phyloP scores from a whole-genome alignment of 1,284 basidiomycete genomes.

The Cryptococcus sp. region DNA sequence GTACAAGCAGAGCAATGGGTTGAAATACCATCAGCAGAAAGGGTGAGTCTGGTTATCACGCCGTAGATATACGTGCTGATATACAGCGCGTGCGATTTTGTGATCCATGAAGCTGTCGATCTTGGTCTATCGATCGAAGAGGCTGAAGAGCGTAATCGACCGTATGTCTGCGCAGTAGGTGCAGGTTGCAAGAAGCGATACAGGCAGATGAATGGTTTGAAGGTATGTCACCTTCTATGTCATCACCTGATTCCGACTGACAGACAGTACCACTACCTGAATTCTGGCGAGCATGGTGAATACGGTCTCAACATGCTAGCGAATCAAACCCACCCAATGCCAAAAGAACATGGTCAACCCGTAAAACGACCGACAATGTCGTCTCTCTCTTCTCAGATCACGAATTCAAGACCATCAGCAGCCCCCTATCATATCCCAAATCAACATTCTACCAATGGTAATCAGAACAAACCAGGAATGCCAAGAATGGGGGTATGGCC shows the following conservation, averaged over 20 bases:
- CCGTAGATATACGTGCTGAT: slow-evolving; percentile 1
- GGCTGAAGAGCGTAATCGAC: slow-evolving; percentile 71
- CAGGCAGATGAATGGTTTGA: slow-evolving; percentile 95
- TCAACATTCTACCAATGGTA: background rate
- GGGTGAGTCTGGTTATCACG: slow-evolving; percentile 26
- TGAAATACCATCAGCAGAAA: slow-evolving; percentile 91
- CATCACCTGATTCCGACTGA: background rate
- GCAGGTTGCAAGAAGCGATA: slow-evolving; percentile 83
- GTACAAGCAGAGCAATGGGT: slow-evolving; percentile 94
- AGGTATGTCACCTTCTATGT: slow-evolving; percentile 44
- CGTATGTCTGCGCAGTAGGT: slow-evolving; percentile 84
- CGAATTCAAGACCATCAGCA: background rate
- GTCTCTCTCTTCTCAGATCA: slow-evolving; percentile 5
- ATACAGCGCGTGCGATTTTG: slow-evolving; percentile 77
- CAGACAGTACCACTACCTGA: slow-evolving; percentile 81
- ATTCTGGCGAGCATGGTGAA: slow-evolving; percentile 90
- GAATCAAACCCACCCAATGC: slow-evolving; percentile 65
- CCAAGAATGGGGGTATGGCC: slow-evolving; percentile 29
- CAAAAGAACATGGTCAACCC: slow-evolving; percentile 24
- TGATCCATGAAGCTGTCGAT: slow-evolving; percentile 62
- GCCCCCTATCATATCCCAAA: background rate
- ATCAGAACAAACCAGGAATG: background rate
- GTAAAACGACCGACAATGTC: slow-evolving; percentile 4
- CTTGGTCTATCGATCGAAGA: slow-evolving; percentile 74
- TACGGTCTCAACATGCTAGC: slow-evolving; percentile 78